phyloP scores from a whole-genome alignment of 2,329 filamentous ascomycete genomes.

The Botrytis hyacinthi region DNA sequence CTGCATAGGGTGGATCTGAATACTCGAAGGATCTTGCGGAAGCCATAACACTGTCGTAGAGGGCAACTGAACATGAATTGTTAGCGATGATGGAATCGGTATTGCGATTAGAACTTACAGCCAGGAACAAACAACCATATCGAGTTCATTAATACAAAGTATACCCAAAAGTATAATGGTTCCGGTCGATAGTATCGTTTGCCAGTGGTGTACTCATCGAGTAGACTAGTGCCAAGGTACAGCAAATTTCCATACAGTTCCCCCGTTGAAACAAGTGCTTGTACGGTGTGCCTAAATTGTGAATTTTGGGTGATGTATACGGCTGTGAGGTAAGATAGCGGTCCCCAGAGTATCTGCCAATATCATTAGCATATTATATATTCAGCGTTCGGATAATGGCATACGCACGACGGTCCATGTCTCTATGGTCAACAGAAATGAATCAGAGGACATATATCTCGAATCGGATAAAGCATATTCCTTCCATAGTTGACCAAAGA shows the following conservation, averaged over 20 bases:
- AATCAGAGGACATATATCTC: slow-evolving; percentile 52
- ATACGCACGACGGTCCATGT: slow-evolving; percentile 46
- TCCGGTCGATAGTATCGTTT: slow-evolving; percentile 57
- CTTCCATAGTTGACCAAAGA: slow-evolving; percentile 57
- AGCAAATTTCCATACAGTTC: slow-evolving; percentile 51
- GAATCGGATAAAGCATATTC: slow-evolving; percentile 58
- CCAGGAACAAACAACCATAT: slow-evolving; percentile 59
- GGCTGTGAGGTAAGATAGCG: slow-evolving; percentile 53
- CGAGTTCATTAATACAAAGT: slow-evolving; percentile 59
- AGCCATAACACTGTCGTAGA: slow-evolving; percentile 31
- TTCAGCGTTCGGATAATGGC: not conserved
- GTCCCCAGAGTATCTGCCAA: slow-evolving; percentile 54
- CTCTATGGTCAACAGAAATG: slow-evolving; percentile 56
- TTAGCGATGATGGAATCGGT: not conserved
- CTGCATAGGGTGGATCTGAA: not conserved
- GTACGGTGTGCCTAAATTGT: slow-evolving; percentile 51
- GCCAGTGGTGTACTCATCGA: slow-evolving; percentile 47
- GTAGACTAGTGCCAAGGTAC: slow-evolving; percentile 59
- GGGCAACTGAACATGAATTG: slow-evolving; percentile 15
- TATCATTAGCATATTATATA: slow-evolving; percentile 12
- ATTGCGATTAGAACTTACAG: slow-evolving; percentile 42
- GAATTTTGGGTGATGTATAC: slow-evolving; percentile 46
- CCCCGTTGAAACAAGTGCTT: slow-evolving; percentile 42
- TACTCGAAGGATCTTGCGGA: slow-evolving; percentile 31
- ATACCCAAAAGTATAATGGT: slow-evolving; percentile 60